Evolutionary conservation across 139 green algal species (phyloP), one percentile per base, ranked within the genome.

Genomic region (Picochlorum sp.): DNA sequence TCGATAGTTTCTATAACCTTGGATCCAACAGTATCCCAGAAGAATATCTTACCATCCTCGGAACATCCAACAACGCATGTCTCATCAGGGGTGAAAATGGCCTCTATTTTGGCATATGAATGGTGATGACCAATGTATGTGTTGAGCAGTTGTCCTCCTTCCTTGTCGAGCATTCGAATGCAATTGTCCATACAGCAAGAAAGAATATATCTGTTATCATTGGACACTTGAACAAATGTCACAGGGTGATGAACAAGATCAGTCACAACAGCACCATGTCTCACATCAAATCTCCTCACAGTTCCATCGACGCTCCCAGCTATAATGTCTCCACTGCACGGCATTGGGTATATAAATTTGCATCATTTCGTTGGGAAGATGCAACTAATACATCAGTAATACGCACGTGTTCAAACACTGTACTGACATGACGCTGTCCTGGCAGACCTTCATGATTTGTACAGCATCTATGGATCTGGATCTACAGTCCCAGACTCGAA

Each of bases 401-500:
- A 24, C 47, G 16, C n/a, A 54, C 47, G n/a, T 54, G 6, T 21
- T 13, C n/a, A 54, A 21, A 54, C 47, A 54, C n/a, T 26, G 49
- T 26, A 97, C 80, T 5, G 74, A 86, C 0, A 86, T 96, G 4
- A 97, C 91, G 46, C 78, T 87, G 74, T 97, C 91, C 56, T 81
- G 67, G 68, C 94, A 95, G 9, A 67, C 68, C 21, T 82, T 84
- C 75, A 97, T 86, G 21, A 52, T 77, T 69, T 96, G 88, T 10
- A 97, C 82, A 11, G 92, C 37, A 7, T 91, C 79, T 9, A 81
- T 75, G 10, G 74, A 87, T 6, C 85, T 75, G 4, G 84, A 90
- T 24, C 89, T 79, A 62, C 78, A 87, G 78, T 98, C 91, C 92
- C 92, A 98, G 3, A 95, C 74, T 56, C 84, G 84, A 37, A 96